These are phyloP conservation scores for Claviceps paspali DNA, from an alignment of 2,329 filamentous ascomycete genomes.

Conservation along the genomic window DNA sequence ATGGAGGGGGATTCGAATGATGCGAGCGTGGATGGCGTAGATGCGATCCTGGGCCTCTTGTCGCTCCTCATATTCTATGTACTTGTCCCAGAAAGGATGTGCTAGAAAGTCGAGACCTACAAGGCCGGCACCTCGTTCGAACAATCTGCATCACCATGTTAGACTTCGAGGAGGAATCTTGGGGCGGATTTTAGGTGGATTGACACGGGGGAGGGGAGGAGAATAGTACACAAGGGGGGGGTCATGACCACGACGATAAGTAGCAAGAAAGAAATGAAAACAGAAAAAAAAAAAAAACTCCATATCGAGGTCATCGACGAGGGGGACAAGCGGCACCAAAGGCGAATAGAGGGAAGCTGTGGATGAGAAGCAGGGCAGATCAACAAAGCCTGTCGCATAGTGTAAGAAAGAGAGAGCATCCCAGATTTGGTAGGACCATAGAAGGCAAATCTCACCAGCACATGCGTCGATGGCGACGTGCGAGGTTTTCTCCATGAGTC, in stretches of 20 bases:
- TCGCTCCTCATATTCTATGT: conserved; percentile 90
- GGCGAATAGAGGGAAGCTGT: conserved; percentile 21
- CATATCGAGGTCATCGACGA: conserved; percentile 14
- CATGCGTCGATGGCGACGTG: conserved; percentile 22
- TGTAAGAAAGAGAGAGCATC: conserved; percentile 53
- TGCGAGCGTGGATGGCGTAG: conserved; percentile 65
- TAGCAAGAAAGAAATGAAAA: conserved; percentile 28
- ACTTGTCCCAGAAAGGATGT: conserved; percentile 98
- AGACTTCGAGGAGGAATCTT: conserved; percentile 8
- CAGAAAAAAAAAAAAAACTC: conserved; percentile 21
- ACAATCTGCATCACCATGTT: conserved; percentile 49
- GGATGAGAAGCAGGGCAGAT: conserved; percentile 20
- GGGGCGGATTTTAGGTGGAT: background rate
- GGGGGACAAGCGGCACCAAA: conserved; percentile 16
- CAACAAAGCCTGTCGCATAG: conserved; percentile 47
- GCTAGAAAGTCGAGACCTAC: conserved; percentile 89
- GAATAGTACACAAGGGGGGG: conserved; percentile 40
- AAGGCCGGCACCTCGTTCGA: conserved; percentile 71
- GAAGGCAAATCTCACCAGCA: conserved; percentile 60
- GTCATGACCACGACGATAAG: conserved; percentile 34
- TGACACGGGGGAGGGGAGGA: conserved; percentile 14
- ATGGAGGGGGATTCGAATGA: conserved; percentile 85
- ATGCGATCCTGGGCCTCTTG: conserved; percentile 72
- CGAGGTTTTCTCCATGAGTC: conserved; percentile 15
- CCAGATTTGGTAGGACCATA: conserved; percentile 39